These are phyloP conservation scores for Nakazawaea pomicola DNA, from an alignment of 805 yeast species.

Conservation along the genomic window DNA sequence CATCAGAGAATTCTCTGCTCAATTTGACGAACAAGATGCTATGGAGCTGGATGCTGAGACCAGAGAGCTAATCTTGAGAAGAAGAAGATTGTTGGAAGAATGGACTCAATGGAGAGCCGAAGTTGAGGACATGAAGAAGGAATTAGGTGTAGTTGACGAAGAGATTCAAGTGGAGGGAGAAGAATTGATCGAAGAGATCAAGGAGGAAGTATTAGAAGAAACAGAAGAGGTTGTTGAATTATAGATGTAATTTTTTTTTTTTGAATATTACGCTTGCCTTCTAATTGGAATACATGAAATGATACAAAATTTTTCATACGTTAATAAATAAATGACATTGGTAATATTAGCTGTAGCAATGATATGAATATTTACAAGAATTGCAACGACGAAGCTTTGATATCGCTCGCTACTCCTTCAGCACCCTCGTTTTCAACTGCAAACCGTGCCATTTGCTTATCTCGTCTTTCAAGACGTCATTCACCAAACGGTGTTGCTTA, in stretches of 20 bases:
- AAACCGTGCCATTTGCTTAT: conserved; percentile 93
- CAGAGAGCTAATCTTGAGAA: conserved; percentile 80
- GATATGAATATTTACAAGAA: neutral
- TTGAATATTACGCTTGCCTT: no score
- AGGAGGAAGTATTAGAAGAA: conserved; percentile 70
- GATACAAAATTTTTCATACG: no score
- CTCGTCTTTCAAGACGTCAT: conserved; percentile 75
- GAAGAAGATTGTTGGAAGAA: conserved; percentile 76
- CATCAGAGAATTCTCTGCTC: conserved; percentile 82
- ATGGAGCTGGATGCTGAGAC: conserved; percentile 93
- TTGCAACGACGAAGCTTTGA: no score
- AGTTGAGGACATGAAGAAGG: conserved; percentile 42
- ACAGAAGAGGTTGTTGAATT: conserved; percentile 61
- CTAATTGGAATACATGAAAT: no score
- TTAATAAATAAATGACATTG: neutral
- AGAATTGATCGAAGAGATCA: conserved; percentile 66
- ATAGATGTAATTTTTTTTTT: conserved; percentile 1
- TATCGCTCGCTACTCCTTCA: conserved; percentile 15
- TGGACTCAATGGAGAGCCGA: conserved; percentile 78
- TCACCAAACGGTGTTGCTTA: conserved; percentile 90
- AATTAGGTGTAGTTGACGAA: conserved; percentile 39
- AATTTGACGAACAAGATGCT: conserved; percentile 91
- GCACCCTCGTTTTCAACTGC: conserved; percentile 71
- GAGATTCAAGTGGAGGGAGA: conserved; percentile 43
- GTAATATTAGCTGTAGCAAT: neutral